Percentiles rank a stretch among this genome's conserved stretches.
These are phyloP conservation scores for Misopates orontium DNA, from an alignment of 257 asterid genomes.

Conservation along the genomic window DNA sequence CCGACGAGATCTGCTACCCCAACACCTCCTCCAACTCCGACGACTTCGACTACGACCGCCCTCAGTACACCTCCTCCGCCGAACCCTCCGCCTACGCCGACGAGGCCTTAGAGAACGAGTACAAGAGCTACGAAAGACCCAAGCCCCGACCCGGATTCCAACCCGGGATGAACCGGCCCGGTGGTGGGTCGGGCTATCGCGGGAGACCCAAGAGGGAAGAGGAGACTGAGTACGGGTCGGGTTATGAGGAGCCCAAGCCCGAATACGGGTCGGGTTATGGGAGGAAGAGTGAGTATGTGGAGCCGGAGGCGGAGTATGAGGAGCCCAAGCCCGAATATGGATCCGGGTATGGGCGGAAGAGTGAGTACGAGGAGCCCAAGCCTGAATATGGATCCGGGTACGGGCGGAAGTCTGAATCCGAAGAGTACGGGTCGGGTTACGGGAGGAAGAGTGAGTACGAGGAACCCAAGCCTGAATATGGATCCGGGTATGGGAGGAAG, in stretches of 20 bases:
- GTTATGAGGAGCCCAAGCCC: constrained; percentile 5
- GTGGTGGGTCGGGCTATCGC: constrained; percentile 35
- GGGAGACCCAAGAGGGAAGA: not conserved
- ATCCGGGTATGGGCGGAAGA: constrained; percentile 37
- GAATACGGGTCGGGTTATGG: constrained; percentile 41
- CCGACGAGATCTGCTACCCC: constrained; percentile 78
- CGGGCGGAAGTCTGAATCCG: constrained; percentile 30
- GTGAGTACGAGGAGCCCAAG: constrained; percentile 23
- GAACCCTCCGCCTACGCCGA: constrained; percentile 77
- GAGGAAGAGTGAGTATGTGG: constrained; percentile 2
- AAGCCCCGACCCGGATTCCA: constrained; percentile 46
- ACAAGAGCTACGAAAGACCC: constrained; percentile 65
- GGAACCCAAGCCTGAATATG: constrained; percentile 20
- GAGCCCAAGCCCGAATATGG: constrained; percentile 32
- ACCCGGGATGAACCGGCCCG: constrained; percentile 45
- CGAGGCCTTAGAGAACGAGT: constrained; percentile 70
- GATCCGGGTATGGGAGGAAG: constrained; percentile 22
- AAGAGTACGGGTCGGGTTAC: constrained; percentile 33
- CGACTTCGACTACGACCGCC: constrained; percentile 74
- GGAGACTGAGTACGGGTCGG: constrained; percentile 28
- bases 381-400: constrained; percentile 39
- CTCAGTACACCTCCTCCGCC: constrained; percentile 62
- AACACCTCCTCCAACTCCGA: constrained; percentile 51
- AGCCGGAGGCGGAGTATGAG: constrained; percentile 30
- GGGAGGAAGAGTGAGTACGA: constrained; percentile 33